These are phyloP conservation scores for Mycena belliarum DNA, from an alignment of 768 basidiomycete genomes.

Conservation along the genomic window DNA sequence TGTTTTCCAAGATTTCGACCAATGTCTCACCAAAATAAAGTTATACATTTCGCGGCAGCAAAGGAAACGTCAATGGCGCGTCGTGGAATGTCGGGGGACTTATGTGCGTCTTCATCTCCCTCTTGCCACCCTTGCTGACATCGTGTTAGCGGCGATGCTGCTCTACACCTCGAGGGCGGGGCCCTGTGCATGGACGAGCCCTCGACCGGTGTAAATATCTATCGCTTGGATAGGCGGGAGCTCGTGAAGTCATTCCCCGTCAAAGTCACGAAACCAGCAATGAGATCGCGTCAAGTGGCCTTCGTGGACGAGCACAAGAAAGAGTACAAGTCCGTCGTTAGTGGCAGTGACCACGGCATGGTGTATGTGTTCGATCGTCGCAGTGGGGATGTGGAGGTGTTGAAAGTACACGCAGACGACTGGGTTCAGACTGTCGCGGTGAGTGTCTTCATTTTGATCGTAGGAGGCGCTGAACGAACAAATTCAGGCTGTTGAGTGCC, in stretches of 20 bases:
- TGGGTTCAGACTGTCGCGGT: slow-evolving; percentile 18
- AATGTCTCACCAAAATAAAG: slow-evolving; percentile 8
- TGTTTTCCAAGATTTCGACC: not conserved
- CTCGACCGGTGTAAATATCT: slow-evolving; percentile 5
- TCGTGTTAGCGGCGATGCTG: slow-evolving; percentile 12
- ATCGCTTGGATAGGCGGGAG: slow-evolving; percentile 6
- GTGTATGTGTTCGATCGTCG: slow-evolving; percentile 20
- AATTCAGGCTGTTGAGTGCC: slow-evolving; percentile 12
- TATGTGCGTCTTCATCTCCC: slow-evolving; percentile 19
- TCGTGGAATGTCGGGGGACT: slow-evolving; percentile 15
- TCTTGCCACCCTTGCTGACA: not conserved
- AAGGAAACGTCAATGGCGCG: slow-evolving; percentile 8
- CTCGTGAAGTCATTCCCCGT: slow-evolving; percentile 14
- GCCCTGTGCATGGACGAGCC: slow-evolving; percentile 18
- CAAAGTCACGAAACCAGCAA: slow-evolving; percentile 11
- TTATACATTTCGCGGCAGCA: slow-evolving; percentile 18
- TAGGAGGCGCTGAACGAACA: slow-evolving; percentile 1
- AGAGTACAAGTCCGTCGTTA: slow-evolving; percentile 14
- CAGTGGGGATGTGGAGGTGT: slow-evolving; percentile 10
- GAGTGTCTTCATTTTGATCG: slow-evolving; percentile 4
- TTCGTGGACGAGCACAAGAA: slow-evolving; percentile 16
- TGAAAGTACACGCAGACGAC: slow-evolving; percentile 13
- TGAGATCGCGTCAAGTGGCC: slow-evolving; percentile 14
- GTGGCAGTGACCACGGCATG: slow-evolving; percentile 23
- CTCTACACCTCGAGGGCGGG: slow-evolving; percentile 6